Evolutionary conservation across 1,284 basidiomycete genomes (phyloP), one percentile per base, ranked within the genome.

Genomic region (Cryptococcus sp.): DNA sequence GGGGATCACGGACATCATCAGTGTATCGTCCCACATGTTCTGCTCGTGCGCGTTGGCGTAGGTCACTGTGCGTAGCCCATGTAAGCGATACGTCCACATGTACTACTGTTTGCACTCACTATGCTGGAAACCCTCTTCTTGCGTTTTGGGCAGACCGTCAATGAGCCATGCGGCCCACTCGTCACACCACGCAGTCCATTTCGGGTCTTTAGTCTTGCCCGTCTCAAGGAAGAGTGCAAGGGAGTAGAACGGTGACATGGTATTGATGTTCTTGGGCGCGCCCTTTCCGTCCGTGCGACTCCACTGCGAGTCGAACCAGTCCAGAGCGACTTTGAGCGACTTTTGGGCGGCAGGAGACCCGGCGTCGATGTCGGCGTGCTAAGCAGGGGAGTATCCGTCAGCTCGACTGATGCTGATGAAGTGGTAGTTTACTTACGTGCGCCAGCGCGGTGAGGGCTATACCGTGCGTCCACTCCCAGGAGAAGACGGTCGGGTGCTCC

Each of bases 401-500:
- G 42, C 42, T 45, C 42, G 42, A n/a, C 8, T 11, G 20, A 19
- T 41, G 45, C 10, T 27, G 27, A 35, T 38, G 17, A 35, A 6
- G 7, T n/a, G n/a, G 16, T 27, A 6, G 15, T 11, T 45, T 5
- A 62, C 68, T 46, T 19, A 69, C 68, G 39, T 70, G 66, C 46
- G 53, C 62, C 15, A 62, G 47, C 23, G 60, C 60, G 19, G 60
- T 62, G 13, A 62, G 47, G 44, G 60, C 60, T 47, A 62, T 62
- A 57, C 85, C 85, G 68, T 86, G 85, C 6, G 85, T 86, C 85
- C 85, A 87, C 78, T 87, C 85, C 85, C 85, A 87, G 3, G 73
- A 74, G 47, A 62, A 62, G 3, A 56, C 60, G 40, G 56, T 59
- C 4, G 60, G 60, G 41, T 62, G 60, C 56, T 84, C 81, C 85